Percentiles rank a stretch among this genome's conserved stretches.
phyloP scores from a whole-genome alignment of 2,329 filamentous ascomycete genomes.

The Nemania sp. region DNA sequence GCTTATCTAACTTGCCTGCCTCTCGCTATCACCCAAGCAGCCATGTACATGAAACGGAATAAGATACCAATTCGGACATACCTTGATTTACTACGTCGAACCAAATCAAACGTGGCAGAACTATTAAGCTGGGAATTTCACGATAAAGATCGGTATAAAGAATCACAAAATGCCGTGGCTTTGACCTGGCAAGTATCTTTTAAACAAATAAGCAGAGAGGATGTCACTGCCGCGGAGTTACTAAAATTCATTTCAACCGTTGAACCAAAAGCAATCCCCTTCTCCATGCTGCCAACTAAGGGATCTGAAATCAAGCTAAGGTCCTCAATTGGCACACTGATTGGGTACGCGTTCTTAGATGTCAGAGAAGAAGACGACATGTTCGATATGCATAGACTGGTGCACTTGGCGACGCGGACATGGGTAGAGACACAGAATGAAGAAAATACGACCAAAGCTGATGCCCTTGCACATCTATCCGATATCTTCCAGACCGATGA shows the following conservation, averaged over 20 bases:
- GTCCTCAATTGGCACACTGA: constrained; percentile 5
- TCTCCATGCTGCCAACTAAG: constrained; percentile 35
- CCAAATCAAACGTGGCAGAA: constrained; percentile 37
- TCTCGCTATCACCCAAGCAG: constrained; percentile 46
- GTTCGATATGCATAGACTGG: constrained; percentile 14
- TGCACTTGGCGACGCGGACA: constrained; percentile 7
- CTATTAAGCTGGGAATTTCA: constrained; percentile 41
- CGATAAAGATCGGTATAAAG: constrained; percentile 39
- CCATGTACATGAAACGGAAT: constrained; percentile 42
- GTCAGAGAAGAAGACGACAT: neutral
- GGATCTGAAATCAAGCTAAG: constrained; percentile 11
- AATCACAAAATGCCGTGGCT: constrained; percentile 41
- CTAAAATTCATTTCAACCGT: constrained; percentile 45
- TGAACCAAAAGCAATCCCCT: constrained; percentile 43
- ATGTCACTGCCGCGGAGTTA: constrained; percentile 39
- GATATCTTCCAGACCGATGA: constrained; percentile 37
- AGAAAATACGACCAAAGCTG: neutral
- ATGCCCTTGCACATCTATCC: constrained; percentile 12
- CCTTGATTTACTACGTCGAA: constrained; percentile 37
- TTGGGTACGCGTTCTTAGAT: constrained; percentile 7
- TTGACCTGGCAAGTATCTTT: constrained; percentile 45
- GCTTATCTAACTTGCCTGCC: constrained; percentile 44
- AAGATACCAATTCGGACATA: constrained; percentile 40
- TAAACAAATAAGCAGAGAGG: constrained; percentile 7
- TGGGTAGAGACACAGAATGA: neutral